phyloP scores from a whole-genome alignment of 2,329 filamentous ascomycete genomes.

The Stagonosporopsis vannaccii region DNA sequence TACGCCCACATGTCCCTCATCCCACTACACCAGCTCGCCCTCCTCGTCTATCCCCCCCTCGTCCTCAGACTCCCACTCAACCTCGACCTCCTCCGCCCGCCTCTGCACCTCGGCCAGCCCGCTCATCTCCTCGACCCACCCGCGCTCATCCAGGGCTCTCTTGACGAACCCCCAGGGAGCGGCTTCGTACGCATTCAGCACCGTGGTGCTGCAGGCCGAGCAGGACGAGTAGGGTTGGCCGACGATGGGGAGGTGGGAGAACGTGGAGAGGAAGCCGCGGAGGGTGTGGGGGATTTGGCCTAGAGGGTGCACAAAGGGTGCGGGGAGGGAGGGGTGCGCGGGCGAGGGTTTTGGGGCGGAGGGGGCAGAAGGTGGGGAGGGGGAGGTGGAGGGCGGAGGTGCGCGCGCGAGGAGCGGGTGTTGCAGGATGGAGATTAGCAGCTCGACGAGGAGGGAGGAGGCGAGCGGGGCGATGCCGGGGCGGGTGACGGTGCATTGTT shows the following conservation, averaged over 20 bases:
- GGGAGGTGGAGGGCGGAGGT: constrained; percentile 17
- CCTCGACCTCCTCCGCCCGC: constrained; percentile 55
- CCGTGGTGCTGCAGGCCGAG: constrained; percentile 76
- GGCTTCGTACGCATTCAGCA: constrained; percentile 71
- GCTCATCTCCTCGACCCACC: constrained; percentile 79
- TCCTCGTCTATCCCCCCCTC: constrained; percentile 63
- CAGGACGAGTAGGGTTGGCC: constrained; percentile 81
- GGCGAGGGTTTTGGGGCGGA: constrained; percentile 16
- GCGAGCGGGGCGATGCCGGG: constrained; percentile 92
- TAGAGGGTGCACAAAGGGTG: constrained; percentile 65
- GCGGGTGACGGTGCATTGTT: constrained; percentile 96
- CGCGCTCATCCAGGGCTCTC: constrained; percentile 74
- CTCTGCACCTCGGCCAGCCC: constrained; percentile 73
- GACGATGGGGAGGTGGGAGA: constrained; percentile 75
- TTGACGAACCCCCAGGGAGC: constrained; percentile 81
- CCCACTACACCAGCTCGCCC: constrained; percentile 52
- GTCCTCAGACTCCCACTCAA: constrained; percentile 65
- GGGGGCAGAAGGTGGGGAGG: constrained; percentile 23
- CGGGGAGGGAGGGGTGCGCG: constrained; percentile 41
- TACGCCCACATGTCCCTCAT: background rate
- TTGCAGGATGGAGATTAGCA: constrained; percentile 86
- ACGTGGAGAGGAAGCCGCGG: constrained; percentile 77
- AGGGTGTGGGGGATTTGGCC: constrained; percentile 80
- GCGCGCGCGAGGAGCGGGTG: constrained; percentile 58
- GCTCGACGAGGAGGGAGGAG: constrained; percentile 87